phyloP scores from a whole-genome alignment of 2,329 filamentous ascomycete genomes.

The Fusarium mexicanum region DNA sequence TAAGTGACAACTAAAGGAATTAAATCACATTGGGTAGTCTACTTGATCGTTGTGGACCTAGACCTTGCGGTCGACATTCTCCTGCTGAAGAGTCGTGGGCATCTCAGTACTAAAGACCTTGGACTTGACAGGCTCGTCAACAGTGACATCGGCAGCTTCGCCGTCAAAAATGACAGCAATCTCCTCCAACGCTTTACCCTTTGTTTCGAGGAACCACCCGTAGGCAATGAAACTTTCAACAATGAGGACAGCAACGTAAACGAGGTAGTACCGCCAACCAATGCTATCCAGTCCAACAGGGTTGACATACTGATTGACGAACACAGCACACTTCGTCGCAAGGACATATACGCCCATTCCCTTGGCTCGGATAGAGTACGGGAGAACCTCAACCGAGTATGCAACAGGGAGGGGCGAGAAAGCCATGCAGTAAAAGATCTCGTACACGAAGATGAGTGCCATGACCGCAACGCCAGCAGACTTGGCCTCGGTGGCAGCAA shows the following conservation, averaged over 20 bases:
- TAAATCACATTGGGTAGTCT: not conserved
- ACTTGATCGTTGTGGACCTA: not conserved
- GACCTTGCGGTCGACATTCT: conserved; percentile 7
- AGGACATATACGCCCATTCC: conserved; percentile 53
- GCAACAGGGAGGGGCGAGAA: conserved; percentile 62
- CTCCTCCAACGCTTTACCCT: conserved; percentile 60
- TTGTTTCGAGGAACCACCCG: conserved; percentile 60
- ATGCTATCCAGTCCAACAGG: conserved; percentile 62
- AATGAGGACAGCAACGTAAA: conserved; percentile 60
- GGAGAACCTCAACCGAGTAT: conserved; percentile 64
- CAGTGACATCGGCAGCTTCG: not conserved
- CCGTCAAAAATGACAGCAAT: conserved; percentile 63
- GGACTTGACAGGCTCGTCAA: not conserved
- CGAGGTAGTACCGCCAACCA: conserved; percentile 65
- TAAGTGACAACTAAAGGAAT: not conserved
- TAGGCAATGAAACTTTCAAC: conserved; percentile 59
- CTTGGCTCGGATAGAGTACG: conserved; percentile 61
- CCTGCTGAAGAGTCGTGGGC: not conserved
- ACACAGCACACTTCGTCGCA: conserved; percentile 43
- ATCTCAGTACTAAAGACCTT: not conserved
- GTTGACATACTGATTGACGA: conserved; percentile 54
- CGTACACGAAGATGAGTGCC: conserved; percentile 50
- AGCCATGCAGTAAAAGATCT: conserved; percentile 62
- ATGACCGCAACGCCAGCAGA: conserved; percentile 47
- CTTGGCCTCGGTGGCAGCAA: conserved; percentile 42